Base-by-base conservation (phyloP, 306 rosid genomes). In the Prunus mira region DNA sequence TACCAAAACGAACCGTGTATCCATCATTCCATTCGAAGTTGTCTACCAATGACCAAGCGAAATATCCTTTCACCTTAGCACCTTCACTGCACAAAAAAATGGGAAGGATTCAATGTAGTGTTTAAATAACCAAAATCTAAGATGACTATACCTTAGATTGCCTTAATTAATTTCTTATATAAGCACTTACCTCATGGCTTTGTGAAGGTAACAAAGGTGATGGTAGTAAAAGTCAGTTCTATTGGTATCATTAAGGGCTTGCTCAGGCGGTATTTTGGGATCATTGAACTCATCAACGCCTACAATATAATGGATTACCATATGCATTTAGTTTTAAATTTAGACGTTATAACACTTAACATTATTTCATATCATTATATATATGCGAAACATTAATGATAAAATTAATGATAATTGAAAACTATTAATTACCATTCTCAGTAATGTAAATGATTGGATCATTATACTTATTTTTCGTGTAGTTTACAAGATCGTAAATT, bases 1-100 rank as follows among this genome's bases (percentile, higher is more conserved):
- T 64, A 34, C 88, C 89, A 30, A 84, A 86, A 15, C 83, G 65
- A 72, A 83, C 76, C 0, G 83, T 78, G 38, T 73, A 88, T 57
- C 90, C 85, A 9, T 50, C 51, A 74, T 47, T 38, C 89, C 89
- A 84, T 79, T 83, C 86, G 17, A 79, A 18, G 60, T 81, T 71
- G 12, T 65, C 69, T 10, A 30, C 19, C 2, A 83, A 69, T 9
- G 91, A 76, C 89, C 87, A 83, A 38, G 69, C 87, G 72, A 87
- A 85, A 43, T 80, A 87, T 34, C 89, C 89, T 62, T 83, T 85
- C 20, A 85, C 75, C 27, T 80, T 85, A 41, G 69, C 83, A 25
- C 81, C 79, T 6, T 56, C 3, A 4, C 62, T 56, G 62, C 15
- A 56, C 34, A 5, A 30, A 30, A 30, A 30, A 30, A 30, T 3